Evolutionary conservation across 1,284 basidiomycete genomes (phyloP).

Genomic region (Peniophora sp.): DNA sequence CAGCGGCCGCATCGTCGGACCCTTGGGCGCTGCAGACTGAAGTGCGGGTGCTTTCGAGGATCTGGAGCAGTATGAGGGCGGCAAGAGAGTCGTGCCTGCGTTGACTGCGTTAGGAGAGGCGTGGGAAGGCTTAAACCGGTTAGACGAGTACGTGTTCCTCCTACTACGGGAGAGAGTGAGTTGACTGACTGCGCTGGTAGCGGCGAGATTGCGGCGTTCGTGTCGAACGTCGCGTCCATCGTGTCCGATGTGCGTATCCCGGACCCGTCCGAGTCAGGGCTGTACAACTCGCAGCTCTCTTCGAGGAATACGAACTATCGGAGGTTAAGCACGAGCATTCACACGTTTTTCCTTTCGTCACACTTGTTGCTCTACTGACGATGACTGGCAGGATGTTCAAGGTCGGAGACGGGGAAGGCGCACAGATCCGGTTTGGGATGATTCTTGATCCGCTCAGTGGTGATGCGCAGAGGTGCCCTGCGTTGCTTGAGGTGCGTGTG

Average conservation of each 20-base stretch:
- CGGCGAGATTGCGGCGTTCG: conserved; percentile 19
- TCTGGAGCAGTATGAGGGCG: conserved; percentile 66
- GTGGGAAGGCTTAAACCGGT: conserved; percentile 28
- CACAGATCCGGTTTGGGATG: conserved; percentile 68
- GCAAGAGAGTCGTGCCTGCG: conserved; percentile 62
- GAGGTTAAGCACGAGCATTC: conserved; percentile 53
- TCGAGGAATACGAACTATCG: conserved; percentile 56
- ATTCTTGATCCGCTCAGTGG: conserved; percentile 85
- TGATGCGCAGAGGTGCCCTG: conserved; percentile 78
- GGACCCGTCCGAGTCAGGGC: conserved; percentile 65
- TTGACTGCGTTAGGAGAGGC: conserved; percentile 54
- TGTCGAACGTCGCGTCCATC: conserved; percentile 63
- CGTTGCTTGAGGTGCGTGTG: conserved; percentile 57
- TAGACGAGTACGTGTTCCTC: conserved; percentile 32
- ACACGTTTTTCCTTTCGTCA: conserved; percentile 30
- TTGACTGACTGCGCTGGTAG: too few species aligned
- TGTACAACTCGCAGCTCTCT: conserved; percentile 56
- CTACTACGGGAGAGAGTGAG: neutral
- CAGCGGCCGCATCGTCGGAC: conserved; percentile 79
- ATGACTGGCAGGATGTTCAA: conserved; percentile 54
- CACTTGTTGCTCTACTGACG: too few species aligned
- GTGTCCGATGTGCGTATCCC: conserved; percentile 59
- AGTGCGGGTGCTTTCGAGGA: conserved; percentile 56
- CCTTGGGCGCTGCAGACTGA: conserved; percentile 51
- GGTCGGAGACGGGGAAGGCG: conserved; percentile 58